Base-by-base conservation (phyloP, 371 early-diverging fungal species). In the Rhizomucor pusillus region DNA sequence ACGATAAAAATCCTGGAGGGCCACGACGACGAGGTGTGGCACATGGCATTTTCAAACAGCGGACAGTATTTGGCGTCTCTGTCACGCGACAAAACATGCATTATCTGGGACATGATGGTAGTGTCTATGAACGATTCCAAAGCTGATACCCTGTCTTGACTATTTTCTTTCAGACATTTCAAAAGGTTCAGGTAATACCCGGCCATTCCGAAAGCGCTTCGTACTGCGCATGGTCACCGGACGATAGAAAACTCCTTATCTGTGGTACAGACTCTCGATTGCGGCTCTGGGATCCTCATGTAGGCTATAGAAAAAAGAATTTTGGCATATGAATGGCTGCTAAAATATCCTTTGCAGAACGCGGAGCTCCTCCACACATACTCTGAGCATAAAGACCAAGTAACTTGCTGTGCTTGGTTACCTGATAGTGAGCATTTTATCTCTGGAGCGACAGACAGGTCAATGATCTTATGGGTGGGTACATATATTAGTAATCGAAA, bases 21-120 rank as follows among this genome's bases (percentile, higher is more conserved):
- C 9, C 99, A 97, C 62, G 63, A 68, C 2, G 94, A 97, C 65
- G 98, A 98, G 67, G 95, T 98, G 0, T 98, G 99, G 99, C 91
- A 89, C 60, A 72, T 96, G 36, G 76, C 87, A 2, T 97, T 97
- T 63, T 95, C 96, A 4, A 87, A 90, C 39, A 76, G 86, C 59
- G 98, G 97, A 16, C 69, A 67, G 24, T 88, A 82, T 57, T 70
- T 98, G 16, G 97, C 96, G 4, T 94, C 96, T 1, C 92, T 90
- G 1, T 93, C 95, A 19, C 88, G 87, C 60, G 98, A 98, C 70
- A 77, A 77, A 34, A 86, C 87, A 13, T 84, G 86, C 44, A 92
- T 91, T 40, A 85, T 98, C 24, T 98, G 98, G 98, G 82, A 83
- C 60, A 66, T 87, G 61, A 70, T 75, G 52, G 91, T 88, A 73